phyloP scores from a whole-genome alignment of 345 rosid genomes.

The Ceriops zippeliana region DNA sequence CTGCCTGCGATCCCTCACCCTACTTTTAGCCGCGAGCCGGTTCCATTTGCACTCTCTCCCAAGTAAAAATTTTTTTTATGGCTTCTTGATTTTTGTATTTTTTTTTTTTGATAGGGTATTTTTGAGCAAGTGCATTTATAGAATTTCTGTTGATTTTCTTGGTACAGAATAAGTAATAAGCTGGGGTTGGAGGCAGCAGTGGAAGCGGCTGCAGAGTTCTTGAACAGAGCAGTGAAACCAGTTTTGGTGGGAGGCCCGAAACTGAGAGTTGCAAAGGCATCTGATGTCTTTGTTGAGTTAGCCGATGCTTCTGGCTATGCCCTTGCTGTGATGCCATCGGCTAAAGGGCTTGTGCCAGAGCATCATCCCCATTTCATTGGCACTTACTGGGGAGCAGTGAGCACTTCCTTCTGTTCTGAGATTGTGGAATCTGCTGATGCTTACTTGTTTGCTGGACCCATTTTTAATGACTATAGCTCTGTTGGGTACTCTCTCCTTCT shows the following conservation, averaged over 20 bases:
- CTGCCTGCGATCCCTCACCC: slow-evolving; percentile 67
- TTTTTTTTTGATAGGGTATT: background rate
- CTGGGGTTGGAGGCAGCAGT: slow-evolving; percentile 68
- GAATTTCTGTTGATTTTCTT: background rate
- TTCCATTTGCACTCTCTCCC: slow-evolving; percentile 60
- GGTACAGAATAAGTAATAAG: slow-evolving; percentile 49
- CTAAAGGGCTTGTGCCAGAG: slow-evolving; percentile 69
- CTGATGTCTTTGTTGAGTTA: slow-evolving; percentile 51
- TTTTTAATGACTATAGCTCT: slow-evolving; percentile 75
- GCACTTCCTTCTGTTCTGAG: slow-evolving; percentile 73
- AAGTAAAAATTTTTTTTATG: slow-evolving; percentile 28
- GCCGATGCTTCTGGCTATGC: slow-evolving; percentile 68
- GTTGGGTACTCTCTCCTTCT: slow-evolving; percentile 81
- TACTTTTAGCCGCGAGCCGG: slow-evolving; percentile 60
- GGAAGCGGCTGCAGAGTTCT: slow-evolving; percentile 65
- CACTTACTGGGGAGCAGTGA: slow-evolving; percentile 81
- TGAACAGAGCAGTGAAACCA: slow-evolving; percentile 80
- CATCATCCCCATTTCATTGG: slow-evolving; percentile 72
- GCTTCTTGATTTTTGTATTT: background rate
- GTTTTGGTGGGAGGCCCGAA: slow-evolving; percentile 72
- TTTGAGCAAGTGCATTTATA: background rate
- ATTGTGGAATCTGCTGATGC: slow-evolving; percentile 88
- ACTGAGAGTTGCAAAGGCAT: slow-evolving; percentile 54
- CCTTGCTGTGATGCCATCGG: slow-evolving; percentile 69
- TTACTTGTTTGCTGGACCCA: slow-evolving; percentile 76